Evolutionary conservation across 2,329 filamentous ascomycete species (phyloP), one percentile per base, ranked within the genome.

Genomic region (Mollisia scopiformis): DNA sequence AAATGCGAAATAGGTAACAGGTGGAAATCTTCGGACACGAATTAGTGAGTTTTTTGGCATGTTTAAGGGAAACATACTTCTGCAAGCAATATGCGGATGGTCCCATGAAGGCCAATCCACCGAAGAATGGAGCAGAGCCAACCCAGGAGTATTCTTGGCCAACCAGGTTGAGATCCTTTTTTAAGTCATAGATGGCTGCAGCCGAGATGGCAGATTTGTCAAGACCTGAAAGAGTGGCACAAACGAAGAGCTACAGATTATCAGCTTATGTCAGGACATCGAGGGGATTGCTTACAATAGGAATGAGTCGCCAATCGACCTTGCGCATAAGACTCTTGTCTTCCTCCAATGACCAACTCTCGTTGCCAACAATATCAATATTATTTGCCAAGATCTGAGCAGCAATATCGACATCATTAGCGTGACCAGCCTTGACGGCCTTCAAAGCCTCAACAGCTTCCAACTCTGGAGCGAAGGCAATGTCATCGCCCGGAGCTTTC

Each of bases 111-210:
- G 77, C 68, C 33, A 79, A 72, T 59, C 76, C 78, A 41, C 79
- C 80, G 60, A 82, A 78, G 65, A 81, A 82, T 67, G 82, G 82
- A 58, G 81, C 79, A 23, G 78, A 80, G 82, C 83, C 78, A 0
- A 84, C 73, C 78, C 81, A 84, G 59, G 72, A 80, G 62, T 84
- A 84, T 61, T 83, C 74, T 0, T 77, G 77, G 0, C 82, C 82
- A 41, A 78, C 75, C 1, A 84, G 74, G n/a, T 80, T 68, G 6
- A 84, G 72, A 62, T 86, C 83, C 19, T 84, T 78, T 13, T 75
- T 71, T 56, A 86, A 83, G 0, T 82, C 83, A 64, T 85, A 84
- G 31, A 86, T 81, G 4, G 83, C 83, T 0, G 83, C 82, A 64
- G 84, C 84, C 30, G 75, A 78, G 8, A 82, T 65, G 0, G 78